Evolutionary conservation across 768 basidiomycete genomes (phyloP), one percentile per base, ranked within the genome.

Genomic region (Tulasnella sp.): DNA sequence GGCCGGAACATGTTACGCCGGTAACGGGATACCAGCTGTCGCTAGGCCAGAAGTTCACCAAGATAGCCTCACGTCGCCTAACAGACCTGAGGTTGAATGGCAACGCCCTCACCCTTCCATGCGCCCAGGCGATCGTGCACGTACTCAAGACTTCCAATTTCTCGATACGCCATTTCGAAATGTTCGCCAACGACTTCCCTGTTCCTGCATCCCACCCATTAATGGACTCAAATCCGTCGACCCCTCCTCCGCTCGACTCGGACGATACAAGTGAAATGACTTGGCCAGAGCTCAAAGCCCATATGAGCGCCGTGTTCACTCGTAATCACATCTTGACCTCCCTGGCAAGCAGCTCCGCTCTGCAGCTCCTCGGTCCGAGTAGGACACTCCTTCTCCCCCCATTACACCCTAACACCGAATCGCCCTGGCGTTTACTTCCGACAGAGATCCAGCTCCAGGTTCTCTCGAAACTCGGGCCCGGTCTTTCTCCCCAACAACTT

Each of bases 401-500:
- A 2, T 32, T 18, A 18, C 23, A 26, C 4, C 51, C 44, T 18
- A 15, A 26, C 15, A 46, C 74, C 61, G n/a, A 44, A 37, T 72
- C 72, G 18, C 82, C 85, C 9, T 87, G 89, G 81, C 79, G 81
- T 37, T 46, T 79, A n/a, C 83, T 92, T 16, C 91, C 91, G 3
- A 83, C 82, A 11, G 91, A 92, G 82, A 83, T 92, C 9, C 87
- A 88, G 77, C 86, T 89, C 15, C 82, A 89, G 81, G 87, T 90
- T 48, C 85, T 92, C 44, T 87, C 89, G 16, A 87, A 88, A 81
- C 83, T 91, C 29, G 88, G 90, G 5, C 90, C 90, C 20, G 84
- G 83, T 0, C 86, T 92, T 73, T 91, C 91, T 23, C 82, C 86
- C 26, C 83, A 84, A 1, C 91, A 92, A 80, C 87, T 87, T 29